Conservation (phyloP, 306 rosid species). For the Spatholobus suberectus region DNA sequence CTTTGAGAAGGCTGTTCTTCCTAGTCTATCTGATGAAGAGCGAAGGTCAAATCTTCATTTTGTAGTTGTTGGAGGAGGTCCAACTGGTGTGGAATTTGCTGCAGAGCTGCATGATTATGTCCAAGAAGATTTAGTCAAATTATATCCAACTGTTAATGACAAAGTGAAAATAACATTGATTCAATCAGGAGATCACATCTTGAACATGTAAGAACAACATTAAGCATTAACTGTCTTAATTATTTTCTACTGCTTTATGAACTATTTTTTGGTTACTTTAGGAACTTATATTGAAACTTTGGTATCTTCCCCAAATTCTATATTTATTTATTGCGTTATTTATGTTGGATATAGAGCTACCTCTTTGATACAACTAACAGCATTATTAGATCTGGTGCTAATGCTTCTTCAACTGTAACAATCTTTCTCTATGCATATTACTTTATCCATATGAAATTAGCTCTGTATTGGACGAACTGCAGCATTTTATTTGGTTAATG, state of each 20-base stretch:
- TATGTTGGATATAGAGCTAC: background rate
- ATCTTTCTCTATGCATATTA: background rate
- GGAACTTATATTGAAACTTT: slow-evolving; percentile 4
- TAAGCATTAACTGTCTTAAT: background rate
- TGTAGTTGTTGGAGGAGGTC: slow-evolving; percentile 98
- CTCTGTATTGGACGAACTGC: slow-evolving; percentile 6
- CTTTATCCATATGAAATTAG: slow-evolving; percentile 20
- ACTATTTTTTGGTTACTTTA: background rate
- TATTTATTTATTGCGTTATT: slow-evolving; percentile 2
- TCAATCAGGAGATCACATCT: slow-evolving; percentile 98
- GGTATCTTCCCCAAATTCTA: background rate
- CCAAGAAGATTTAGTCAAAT: slow-evolving; percentile 73
- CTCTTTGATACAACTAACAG: background rate
- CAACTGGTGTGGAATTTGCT: slow-evolving; percentile 97
- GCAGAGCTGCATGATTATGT: slow-evolving; percentile 94
- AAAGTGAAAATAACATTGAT: slow-evolving; percentile 80
- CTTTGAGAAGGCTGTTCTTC: slow-evolving; percentile 89
- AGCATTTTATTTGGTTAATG: background rate
- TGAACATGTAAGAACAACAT: slow-evolving; percentile 71
- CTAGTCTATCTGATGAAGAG: slow-evolving; percentile 80
- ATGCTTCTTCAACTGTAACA: slow-evolving; percentile 7
- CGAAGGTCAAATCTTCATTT: slow-evolving; percentile 84
- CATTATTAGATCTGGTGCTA: slow-evolving; percentile 1
- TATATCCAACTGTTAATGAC: slow-evolving; percentile 78
- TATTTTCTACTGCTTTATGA: slow-evolving; percentile 22